Percentiles rank a stretch among this genome's conserved stretches.
Conservation (phyloP, 2,329 filamentous ascomycete genomes). For the Xylariomycetidae sp. region DNA sequence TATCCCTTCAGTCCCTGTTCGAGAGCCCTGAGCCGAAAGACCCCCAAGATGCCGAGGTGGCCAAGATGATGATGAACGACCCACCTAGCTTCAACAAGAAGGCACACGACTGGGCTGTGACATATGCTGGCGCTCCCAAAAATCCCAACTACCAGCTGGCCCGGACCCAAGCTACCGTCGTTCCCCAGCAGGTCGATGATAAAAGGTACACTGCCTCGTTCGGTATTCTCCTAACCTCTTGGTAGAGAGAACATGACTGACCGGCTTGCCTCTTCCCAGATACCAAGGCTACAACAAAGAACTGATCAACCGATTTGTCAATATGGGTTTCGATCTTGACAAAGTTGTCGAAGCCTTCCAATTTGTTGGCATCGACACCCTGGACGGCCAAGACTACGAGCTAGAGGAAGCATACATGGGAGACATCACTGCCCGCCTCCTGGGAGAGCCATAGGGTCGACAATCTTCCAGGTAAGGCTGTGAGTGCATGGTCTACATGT, state of each 20-base stretch:
- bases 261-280: slow-evolving; percentile 36
- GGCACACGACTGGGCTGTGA: slow-evolving; percentile 86
- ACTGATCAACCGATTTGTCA: slow-evolving; percentile 76
- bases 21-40: slow-evolving; percentile 93
- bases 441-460: slow-evolving; percentile 67
- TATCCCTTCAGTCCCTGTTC: slow-evolving; percentile 89
- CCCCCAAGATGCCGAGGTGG: slow-evolving; percentile 93
- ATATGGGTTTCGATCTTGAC: slow-evolving; percentile 88
- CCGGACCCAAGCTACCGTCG: slow-evolving; percentile 27
- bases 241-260: slow-evolving; percentile 8
- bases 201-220: slow-evolving; percentile 28
- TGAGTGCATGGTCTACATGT: too few relatives aligned
- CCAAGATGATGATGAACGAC: slow-evolving; percentile 77
- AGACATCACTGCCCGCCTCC: slow-evolving; percentile 78
- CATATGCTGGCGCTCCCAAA: slow-evolving; percentile 70
- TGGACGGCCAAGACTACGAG: slow-evolving; percentile 73
- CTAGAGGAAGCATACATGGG: slow-evolving; percentile 89
- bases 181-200: slow-evolving; percentile 51
- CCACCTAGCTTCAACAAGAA: slow-evolving; percentile 75
- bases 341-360: slow-evolving; percentile 82
- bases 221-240: background rate
- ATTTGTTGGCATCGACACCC: slow-evolving; percentile 74
- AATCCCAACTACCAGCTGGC: slow-evolving; percentile 22
- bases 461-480: too few relatives aligned
- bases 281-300: slow-evolving; percentile 86